A percentile compares a stretch with the other conserved stretches of the same genome.
Conservation (phyloP, 768 basidiomycete species). For the Russula sp. region DNA sequence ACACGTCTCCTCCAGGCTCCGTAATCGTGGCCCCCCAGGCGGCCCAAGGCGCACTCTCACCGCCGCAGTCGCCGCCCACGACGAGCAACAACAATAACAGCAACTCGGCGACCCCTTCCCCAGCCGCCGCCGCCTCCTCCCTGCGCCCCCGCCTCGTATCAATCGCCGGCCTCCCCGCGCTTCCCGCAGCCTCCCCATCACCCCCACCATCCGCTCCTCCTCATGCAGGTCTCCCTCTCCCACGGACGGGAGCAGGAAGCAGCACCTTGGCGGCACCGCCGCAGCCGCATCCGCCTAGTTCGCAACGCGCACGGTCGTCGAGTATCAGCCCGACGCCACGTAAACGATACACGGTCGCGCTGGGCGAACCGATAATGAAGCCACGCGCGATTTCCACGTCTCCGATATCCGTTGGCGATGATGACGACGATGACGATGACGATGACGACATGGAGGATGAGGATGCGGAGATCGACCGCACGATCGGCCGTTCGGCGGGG, state of each 20-base stretch:
- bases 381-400: slow-evolving; percentile 23
- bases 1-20: slow-evolving; percentile 55
- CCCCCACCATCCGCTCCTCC: slow-evolving; percentile 16
- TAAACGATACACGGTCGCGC: slow-evolving; percentile 81
- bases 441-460: slow-evolving; percentile 26
- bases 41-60: slow-evolving; percentile 39
- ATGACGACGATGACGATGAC: slow-evolving; percentile 13
- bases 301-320: slow-evolving; percentile 38
- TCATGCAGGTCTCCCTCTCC: background rate
- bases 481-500: slow-evolving; percentile 56
- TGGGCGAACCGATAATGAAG: slow-evolving; percentile 61
- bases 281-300: slow-evolving; percentile 35
- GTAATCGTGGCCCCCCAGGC: slow-evolving; percentile 15
- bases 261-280: slow-evolving; percentile 7
- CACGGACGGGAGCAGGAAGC: background rate
- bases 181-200: slow-evolving; percentile 28
- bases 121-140: background rate
- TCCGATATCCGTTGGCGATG: slow-evolving; percentile 15
- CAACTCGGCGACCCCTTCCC: slow-evolving; percentile 23
- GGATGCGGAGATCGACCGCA: slow-evolving; percentile 33
- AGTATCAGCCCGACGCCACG: slow-evolving; percentile 61
- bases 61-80: slow-evolving; percentile 44
- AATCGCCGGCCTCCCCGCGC: slow-evolving; percentile 39
- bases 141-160: slow-evolving; percentile 36
- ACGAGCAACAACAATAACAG: slow-evolving; percentile 8